Conservation (phyloP, 805 yeast species). For the Nakazawaea sp. region DNA sequence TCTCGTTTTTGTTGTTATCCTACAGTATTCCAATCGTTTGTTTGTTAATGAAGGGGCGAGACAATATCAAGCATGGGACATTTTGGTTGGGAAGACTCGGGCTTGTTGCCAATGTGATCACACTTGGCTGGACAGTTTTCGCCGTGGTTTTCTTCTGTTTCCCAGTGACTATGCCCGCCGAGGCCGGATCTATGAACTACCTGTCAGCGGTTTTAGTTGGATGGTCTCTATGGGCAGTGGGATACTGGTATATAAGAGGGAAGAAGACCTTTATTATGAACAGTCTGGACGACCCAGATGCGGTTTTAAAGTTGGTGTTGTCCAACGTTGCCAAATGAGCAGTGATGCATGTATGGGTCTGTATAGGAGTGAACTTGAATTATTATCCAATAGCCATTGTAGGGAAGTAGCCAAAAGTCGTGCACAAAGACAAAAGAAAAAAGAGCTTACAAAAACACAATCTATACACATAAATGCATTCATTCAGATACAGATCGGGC, state of each 20-base stretch:
- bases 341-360: too few species aligned
- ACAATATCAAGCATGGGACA: slow-evolving; percentile 52
- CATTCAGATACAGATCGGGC: slow-evolving; percentile 4
- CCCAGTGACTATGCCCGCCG: slow-evolving; percentile 59
- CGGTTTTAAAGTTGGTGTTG: background rate
- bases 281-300: slow-evolving; percentile 11
- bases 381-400: too few species aligned
- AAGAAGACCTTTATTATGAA: slow-evolving; percentile 15
- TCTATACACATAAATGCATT: too few species aligned
- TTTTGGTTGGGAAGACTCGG: slow-evolving; percentile 61
- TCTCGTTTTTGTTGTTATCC: slow-evolving; percentile 49
- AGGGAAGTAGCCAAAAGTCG: too few species aligned
- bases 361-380: too few species aligned
- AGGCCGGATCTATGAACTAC: slow-evolving; percentile 59
- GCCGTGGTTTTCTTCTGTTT: slow-evolving; percentile 56
- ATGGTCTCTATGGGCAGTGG: slow-evolving; percentile 32
- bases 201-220: slow-evolving; percentile 51
- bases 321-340: background rate
- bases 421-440: too few species aligned
- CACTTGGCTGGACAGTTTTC: slow-evolving; percentile 52
- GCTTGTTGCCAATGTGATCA: slow-evolving; percentile 38
- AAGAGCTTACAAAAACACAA: too few species aligned
- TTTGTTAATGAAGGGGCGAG: slow-evolving; percentile 41
- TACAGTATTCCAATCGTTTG: slow-evolving; percentile 50
- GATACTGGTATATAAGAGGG: slow-evolving; percentile 47